Base-by-base conservation (phyloP, 257 asterid genomes). In the Primulina huaijiensis region DNA sequence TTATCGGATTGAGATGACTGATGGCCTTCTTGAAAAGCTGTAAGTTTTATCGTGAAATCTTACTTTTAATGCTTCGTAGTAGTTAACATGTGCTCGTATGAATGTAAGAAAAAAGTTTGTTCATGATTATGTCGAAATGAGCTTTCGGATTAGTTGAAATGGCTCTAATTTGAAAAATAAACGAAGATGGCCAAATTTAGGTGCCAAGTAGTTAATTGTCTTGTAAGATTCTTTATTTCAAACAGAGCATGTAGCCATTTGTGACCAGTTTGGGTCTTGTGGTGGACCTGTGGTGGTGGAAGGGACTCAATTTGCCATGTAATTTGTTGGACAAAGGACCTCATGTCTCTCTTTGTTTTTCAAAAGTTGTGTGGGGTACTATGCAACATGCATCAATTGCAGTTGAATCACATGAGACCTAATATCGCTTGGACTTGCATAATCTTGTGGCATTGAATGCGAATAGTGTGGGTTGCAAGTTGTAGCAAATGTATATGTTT, bases 1-100 rank as follows among this genome's bases (percentile, higher is more conserved):
- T 31, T 89, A 21, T 75, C 87, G 97, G 63, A 89, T 88, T 67
- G 83, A 91, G 84, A 91, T 94, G 96, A 86, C 97, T 1, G 95
- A 94, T 69, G 89, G 88, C 17, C 95, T 94, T 71, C 93, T 88
- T 21, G 95, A 94, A 60, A 94, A 94, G 79, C 85, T 94, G 99
- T 94, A 72, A 79, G 97, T 77, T 58, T 46, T 73, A 40, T 12
- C 38, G 34, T 71, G 10, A 7, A 58, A n/a, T 60, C 37, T 6
- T 0, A 8, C 64, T 66, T 20, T 50, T 50, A 14, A 50, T 43
- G 57, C 19, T 50, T 50, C 7, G 3, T 50, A 16, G 20, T 17
- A 50, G 3, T 50, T 14, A 5, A 50, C 8, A 50, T 16, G 20
- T 50, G 20, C 21, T 50, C 57, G 55, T 17, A 19, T 50, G 57